A percentile compares a stretch with the other conserved stretches of the same genome.
Evolutionary conservation across 1,284 basidiomycete species (phyloP).

Genomic region (Rhodotorula sp.): DNA sequence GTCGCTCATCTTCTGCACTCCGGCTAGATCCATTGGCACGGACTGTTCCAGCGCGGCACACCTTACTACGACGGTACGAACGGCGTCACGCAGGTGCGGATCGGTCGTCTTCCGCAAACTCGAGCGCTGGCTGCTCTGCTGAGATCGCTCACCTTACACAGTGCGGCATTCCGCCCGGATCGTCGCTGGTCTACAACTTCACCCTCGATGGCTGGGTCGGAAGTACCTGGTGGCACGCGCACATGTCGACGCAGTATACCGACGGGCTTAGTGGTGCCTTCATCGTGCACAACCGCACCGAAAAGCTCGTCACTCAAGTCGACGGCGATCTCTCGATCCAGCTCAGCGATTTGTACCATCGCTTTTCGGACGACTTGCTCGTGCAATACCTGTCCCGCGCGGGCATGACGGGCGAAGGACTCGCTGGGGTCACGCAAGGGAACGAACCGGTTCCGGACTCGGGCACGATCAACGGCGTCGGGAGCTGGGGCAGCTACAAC

Average conservation of each 20-base stretch:
- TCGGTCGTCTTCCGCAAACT: not conserved
- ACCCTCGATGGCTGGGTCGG: conserved; percentile 28
- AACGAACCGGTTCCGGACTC: conserved; percentile 27
- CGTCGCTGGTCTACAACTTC: conserved; percentile 32
- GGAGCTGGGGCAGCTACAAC: conserved; percentile 9
- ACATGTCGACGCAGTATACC: conserved; percentile 19
- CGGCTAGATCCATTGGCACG: conserved; percentile 35
- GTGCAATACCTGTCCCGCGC: conserved; percentile 44
- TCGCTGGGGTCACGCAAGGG: conserved; percentile 15
- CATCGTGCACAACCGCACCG: conserved; percentile 8
- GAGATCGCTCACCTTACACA: not conserved
- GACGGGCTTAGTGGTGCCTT: conserved; percentile 18
- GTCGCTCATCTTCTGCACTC: not conserved
- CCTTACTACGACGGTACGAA: conserved; percentile 35
- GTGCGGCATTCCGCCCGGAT: conserved; percentile 45
- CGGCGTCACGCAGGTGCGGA: conserved; percentile 41
- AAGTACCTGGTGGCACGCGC: conserved; percentile 34
- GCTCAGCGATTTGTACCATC: conserved; percentile 52
- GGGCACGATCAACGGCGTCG: conserved; percentile 23
- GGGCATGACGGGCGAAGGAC: conserved; percentile 22
- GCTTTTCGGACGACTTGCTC: conserved; percentile 46
- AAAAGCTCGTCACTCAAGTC: conserved; percentile 43
- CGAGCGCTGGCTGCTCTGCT: not conserved
- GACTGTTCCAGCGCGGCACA: conserved; percentile 32
- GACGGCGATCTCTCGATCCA: conserved; percentile 51